Conservation (phyloP, 1,284 basidiomycete genomes). For the Coniophora puteana region DNA sequence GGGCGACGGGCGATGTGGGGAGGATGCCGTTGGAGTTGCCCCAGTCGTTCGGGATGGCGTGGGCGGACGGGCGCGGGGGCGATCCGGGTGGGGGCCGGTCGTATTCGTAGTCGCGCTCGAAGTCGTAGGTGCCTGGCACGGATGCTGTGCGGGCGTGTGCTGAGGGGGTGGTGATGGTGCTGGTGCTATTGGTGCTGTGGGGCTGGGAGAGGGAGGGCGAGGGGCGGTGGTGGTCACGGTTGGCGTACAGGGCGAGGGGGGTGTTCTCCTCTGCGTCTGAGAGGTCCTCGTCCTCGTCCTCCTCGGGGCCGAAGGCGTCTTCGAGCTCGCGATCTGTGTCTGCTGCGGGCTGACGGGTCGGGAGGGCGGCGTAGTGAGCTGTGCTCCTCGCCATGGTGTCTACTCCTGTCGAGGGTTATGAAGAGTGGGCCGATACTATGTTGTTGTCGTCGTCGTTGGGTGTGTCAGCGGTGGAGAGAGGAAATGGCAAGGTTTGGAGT, state of each 20-base stretch:
- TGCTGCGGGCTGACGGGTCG: slow-evolving; percentile 39
- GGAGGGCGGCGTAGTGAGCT: slow-evolving; percentile 48
- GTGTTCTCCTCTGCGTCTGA: slow-evolving; percentile 40
- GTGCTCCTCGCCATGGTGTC: too few species aligned
- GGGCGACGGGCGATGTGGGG: slow-evolving; percentile 47
- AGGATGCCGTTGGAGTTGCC: slow-evolving; percentile 82
- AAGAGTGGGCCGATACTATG: too few species aligned
- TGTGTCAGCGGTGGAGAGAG: too few species aligned
- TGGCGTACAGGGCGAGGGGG: slow-evolving; percentile 33
- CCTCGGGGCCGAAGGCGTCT: slow-evolving; percentile 59
- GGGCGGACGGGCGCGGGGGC: slow-evolving; percentile 60
- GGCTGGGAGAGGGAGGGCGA: slow-evolving; percentile 4
- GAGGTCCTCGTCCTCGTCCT: slow-evolving; percentile 47
- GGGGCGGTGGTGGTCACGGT: slow-evolving; percentile 9
- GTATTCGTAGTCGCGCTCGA: slow-evolving; percentile 78
- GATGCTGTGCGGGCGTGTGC: slow-evolving; percentile 9
- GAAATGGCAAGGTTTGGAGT: too few species aligned
- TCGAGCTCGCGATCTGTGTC: slow-evolving; percentile 62
- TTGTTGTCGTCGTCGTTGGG: too few species aligned
- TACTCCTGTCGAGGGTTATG: too few species aligned
- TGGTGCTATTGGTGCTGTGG: background rate
- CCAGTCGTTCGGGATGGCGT: slow-evolving; percentile 62
- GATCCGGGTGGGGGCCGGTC: slow-evolving; percentile 77
- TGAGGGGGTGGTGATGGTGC: slow-evolving; percentile 2
- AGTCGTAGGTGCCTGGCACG: slow-evolving; percentile 62